Base-by-base conservation (phyloP, 2,329 filamentous ascomycete genomes). In the Colletotrichum lindemuthianum region DNA sequence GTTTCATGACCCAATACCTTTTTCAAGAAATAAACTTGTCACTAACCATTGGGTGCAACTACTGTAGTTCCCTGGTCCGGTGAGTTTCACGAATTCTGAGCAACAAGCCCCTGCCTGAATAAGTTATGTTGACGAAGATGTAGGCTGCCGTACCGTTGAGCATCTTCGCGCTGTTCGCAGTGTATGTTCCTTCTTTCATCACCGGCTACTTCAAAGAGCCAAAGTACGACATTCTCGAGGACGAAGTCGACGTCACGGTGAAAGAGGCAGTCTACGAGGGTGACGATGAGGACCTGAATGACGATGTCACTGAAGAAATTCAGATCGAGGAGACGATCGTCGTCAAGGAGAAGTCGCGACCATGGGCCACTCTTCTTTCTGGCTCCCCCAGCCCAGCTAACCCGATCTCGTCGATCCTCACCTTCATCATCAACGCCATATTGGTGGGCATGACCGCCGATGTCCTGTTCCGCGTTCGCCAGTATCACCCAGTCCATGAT, bases 341-440 rank as follows among this genome's bases (percentile, higher is more conserved):
- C 10, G 70, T 91, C 13, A 79, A 85, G 54, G 81, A 89, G 71
- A 86, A 86, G 69, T 80, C 85, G 11, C 82, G 82, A 24, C 78
- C 86, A 1, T 78, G 90, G 69, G 85, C 84, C 68, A 91, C 92
- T 3, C 80, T 98, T 7, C 78, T 96, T 32, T 87, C 87, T 3
- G 96, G 96, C 4, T 79, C 90, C 0, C 95, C 96, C 2, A 93
- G 88, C 70, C 86, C 90, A 7, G 84, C 82, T n/a, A 92, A 88
- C 55, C 79, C 86, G 11, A 70, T 89, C 24, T 84, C 89, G 70
- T 95, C 92, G 16, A 77, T 86, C 50, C 69, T 88, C 33, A 92
- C 91, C 0, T 86, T 93, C 55, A 77, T 89, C 34, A 84, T 96
- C 74, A 98, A 98, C 74, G 72, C 88, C 15, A 77, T 84, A 3